phyloP scores from a whole-genome alignment of 1,284 basidiomycete genomes.

The Tremellales sp. region DNA sequence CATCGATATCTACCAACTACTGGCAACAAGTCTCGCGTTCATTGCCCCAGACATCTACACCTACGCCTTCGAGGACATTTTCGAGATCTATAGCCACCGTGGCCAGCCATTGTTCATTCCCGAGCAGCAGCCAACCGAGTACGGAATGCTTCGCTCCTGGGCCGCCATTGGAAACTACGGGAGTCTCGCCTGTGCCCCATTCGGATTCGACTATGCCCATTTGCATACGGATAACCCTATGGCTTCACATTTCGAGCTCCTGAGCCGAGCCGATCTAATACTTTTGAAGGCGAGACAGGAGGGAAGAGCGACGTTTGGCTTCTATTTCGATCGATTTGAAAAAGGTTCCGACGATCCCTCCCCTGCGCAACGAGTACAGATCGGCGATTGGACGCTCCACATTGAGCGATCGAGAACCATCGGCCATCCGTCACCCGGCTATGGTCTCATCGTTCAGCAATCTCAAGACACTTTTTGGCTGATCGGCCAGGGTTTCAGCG shows the following conservation, averaged over 20 bases:
- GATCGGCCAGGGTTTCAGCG: slow-evolving; percentile 11
- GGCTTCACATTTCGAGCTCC: slow-evolving; percentile 5
- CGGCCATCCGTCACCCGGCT: slow-evolving; percentile 10
- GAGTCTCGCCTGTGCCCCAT: slow-evolving; percentile 8
- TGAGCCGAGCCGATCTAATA: slow-evolving; percentile 1
- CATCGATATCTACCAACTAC: slow-evolving; percentile 9
- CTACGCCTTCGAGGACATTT: slow-evolving; percentile 8
- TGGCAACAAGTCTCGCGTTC: slow-evolving; percentile 4
- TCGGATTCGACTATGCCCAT: slow-evolving; percentile 10
- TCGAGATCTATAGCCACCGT: slow-evolving; percentile 5
- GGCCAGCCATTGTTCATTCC: slow-evolving; percentile 13
- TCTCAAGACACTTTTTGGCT: slow-evolving; percentile 7
- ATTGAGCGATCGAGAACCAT: slow-evolving; percentile 4
- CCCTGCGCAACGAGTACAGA: neutral
- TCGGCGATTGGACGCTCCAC: slow-evolving; percentile 11
- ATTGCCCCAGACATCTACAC: slow-evolving; percentile 9
- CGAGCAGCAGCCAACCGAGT: slow-evolving; percentile 11
- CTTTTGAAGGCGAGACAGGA: slow-evolving; percentile 4
- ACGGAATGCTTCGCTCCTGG: slow-evolving; percentile 13
- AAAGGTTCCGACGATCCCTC: slow-evolving; percentile 4
- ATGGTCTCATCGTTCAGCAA: slow-evolving; percentile 9
- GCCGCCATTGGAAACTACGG: slow-evolving; percentile 10
- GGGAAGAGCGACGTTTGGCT: slow-evolving; percentile 3
- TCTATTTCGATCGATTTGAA: slow-evolving; percentile 13
- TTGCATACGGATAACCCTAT: neutral